Evolutionary conservation across 305 asterid species (phyloP).

Genomic region (Fraxinus velutina): DNA sequence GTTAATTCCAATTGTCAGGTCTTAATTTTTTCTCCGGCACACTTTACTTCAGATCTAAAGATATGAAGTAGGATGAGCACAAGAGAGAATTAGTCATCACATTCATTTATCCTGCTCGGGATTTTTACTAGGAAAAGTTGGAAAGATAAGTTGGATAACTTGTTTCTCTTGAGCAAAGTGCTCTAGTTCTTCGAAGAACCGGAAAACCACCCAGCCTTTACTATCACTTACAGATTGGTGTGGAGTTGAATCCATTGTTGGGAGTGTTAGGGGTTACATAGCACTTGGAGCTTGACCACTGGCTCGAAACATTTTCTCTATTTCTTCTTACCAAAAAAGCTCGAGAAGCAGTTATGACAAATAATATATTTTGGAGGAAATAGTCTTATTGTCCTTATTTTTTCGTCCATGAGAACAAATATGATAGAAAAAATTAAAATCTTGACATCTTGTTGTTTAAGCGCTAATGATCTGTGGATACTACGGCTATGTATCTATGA

Average conservation of each 20-base stretch:
- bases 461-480: neutral
- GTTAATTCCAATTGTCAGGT: neutral
- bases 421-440: neutral
- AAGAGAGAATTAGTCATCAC: neutral
- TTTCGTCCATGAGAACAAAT: neutral
- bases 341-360: neutral
- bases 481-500: neutral
- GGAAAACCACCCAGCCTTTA: neutral
- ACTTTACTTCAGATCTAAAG: neutral
- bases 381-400: neutral
- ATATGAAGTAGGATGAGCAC: neutral
- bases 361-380: neutral
- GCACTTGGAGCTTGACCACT: neutral
- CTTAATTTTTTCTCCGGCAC: neutral
- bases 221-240: neutral
- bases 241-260: neutral
- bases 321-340: neutral
- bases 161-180: neutral
- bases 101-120: neutral
- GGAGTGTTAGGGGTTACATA: neutral
- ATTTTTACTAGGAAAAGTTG: neutral
- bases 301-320: neutral
- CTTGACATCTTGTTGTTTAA: neutral
- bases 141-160: neutral
- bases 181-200: neutral